Evolutionary conservation across 2,329 filamentous ascomycete genomes (phyloP), one percentile per base, ranked within the genome.

Genomic region (Pseudocercospora vitis): DNA sequence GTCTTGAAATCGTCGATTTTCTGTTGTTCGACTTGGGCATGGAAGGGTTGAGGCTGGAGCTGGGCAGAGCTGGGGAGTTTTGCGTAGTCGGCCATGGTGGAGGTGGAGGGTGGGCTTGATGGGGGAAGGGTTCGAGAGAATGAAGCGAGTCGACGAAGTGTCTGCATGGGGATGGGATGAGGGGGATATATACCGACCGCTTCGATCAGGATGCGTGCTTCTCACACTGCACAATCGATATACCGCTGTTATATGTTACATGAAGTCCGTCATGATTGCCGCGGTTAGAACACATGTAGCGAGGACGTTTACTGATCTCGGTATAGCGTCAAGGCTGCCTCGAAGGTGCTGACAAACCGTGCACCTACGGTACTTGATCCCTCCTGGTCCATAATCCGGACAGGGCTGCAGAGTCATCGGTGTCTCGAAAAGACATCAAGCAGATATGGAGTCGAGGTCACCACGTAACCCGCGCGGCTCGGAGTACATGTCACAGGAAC

Each of bases 1-100:
- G 74, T 69, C 50, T 73, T 70, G 56, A 82, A 74, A 11, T 78
- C 73, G 12, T 70, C 55, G 1, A 82, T 53, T 31, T 76, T 71
- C 18, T 72, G 63, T 4, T 79, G 74, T 1, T 74, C 65, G 5
- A 79, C 68, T 11, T 70, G 59, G 16, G 74, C 68, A 7, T 65
- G 73, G 66, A 79, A 81, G 0, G 74, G 73, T 14, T 68, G 69
- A 4, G 71, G 68, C 11, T 70, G 50, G 8, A 73, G 63, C 48
- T 68, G 69, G 16, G 72, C 68, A 26, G 65, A 62, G 21, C 69
- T 50, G 11, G 75, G 76, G 3, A 74, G 32, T 50, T 64, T 61
- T 44, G 52, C 50, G 46, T 55, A 62, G 51, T 62, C 59, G 44
- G 57, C 55, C 56, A 59, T 59, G 11, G 37, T 53, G 40, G 35